A percentile compares a stretch with the other conserved stretches of the same genome.
Conservation (phyloP, 305 asterid species). For the Coffea humblotiana region DNA sequence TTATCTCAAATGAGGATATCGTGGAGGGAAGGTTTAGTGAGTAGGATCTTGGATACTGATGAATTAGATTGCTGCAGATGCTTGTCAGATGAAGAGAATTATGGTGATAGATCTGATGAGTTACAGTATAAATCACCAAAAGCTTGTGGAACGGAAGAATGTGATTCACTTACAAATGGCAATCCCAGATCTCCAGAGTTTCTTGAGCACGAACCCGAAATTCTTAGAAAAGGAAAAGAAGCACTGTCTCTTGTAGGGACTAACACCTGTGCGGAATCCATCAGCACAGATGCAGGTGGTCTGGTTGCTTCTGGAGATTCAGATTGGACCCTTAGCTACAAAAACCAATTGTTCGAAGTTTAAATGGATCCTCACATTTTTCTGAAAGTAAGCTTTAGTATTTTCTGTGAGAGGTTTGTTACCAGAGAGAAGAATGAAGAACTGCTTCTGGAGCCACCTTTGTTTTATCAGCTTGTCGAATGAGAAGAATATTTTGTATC, state of each 20-base stretch:
- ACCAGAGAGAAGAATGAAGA: not conserved
- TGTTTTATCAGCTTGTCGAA: not conserved
- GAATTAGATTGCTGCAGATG: conserved; percentile 67
- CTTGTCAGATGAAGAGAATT: conserved; percentile 64
- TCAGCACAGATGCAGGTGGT: conserved; percentile 64
- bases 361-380: conserved; percentile 7
- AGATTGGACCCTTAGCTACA: conserved; percentile 54
- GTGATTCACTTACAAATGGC: conserved; percentile 15
- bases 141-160: conserved; percentile 19
- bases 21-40: conserved; percentile 59
- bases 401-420: not conserved
- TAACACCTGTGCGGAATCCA: conserved; percentile 66
- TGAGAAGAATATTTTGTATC: not conserved
- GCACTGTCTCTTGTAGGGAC: conserved; percentile 11
- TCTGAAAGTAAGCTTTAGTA: not conserved
- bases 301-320: conserved; percentile 70
- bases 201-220: conserved; percentile 52
- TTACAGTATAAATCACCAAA: conserved; percentile 15
- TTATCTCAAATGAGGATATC: conserved; percentile 67
- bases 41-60: conserved; percentile 38
- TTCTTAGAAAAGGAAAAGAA: conserved; percentile 34
- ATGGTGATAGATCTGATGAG: conserved; percentile 15
- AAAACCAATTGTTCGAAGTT: conserved; percentile 36
- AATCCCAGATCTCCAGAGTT: conserved; percentile 39
- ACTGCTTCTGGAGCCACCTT: not conserved